Evolutionary conservation across 2,329 filamentous ascomycete genomes (phyloP).

Genomic region (Venturia aucupariae): DNA sequence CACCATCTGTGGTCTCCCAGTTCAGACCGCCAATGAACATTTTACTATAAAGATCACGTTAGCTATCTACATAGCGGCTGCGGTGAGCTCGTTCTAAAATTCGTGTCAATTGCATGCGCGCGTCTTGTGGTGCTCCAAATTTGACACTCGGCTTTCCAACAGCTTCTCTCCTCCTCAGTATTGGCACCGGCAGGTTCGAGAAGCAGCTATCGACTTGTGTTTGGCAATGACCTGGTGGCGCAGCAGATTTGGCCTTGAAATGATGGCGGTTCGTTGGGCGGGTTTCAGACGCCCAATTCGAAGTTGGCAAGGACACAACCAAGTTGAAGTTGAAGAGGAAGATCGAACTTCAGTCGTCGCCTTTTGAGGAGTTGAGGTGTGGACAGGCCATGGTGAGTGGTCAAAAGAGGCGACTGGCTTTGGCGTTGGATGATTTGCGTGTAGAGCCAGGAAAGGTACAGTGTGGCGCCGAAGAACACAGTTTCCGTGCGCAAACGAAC

Average conservation of each 20-base stretch:
- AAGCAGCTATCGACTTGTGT: neutral
- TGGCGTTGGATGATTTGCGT: neutral
- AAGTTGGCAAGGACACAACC: neutral
- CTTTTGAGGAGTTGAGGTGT: neutral
- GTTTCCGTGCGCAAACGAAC: slow-evolving; percentile 5
- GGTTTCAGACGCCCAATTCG: neutral
- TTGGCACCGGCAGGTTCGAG: neutral
- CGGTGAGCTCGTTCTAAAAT: neutral
- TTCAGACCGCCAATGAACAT: slow-evolving; percentile 99
- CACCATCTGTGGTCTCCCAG: slow-evolving; percentile 98
- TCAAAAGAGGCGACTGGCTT: neutral
- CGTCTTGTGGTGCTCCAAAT: neutral
- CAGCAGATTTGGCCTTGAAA: neutral
- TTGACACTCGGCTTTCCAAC: neutral
- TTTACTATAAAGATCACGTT: slow-evolving; percentile 55
- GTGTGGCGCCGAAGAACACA: slow-evolving; percentile 1
- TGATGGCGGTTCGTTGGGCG: neutral
- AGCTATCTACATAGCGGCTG: slow-evolving; percentile 19
- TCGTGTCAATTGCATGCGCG: slow-evolving; percentile 1
- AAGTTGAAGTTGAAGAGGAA: neutral
- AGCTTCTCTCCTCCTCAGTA: neutral
- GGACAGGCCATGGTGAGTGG: neutral
- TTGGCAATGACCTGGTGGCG: neutral
- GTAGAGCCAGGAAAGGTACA: neutral
- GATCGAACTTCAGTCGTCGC: neutral